Percentiles rank a stretch among this genome's conserved stretches.
Evolutionary conservation across 495 filamentous ascomycete species (phyloP).

Genomic region (Immersiella caudata): DNA sequence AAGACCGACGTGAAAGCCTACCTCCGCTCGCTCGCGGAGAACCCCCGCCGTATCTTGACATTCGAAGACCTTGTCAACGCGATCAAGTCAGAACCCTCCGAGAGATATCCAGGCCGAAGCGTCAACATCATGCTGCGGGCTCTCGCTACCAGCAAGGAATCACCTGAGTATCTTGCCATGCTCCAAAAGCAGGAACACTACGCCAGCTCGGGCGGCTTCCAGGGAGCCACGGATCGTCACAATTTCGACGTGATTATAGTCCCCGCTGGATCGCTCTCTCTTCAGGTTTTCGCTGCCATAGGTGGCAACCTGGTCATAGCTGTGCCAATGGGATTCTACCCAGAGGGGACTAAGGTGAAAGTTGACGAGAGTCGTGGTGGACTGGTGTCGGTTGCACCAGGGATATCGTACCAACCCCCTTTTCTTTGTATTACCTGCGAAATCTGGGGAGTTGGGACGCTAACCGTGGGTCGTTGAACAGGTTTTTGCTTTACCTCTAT

Average conservation of each 20-base stretch:
- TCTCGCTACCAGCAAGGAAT: neutral
- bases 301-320: constrained; percentile 4
- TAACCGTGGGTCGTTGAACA: neutral
- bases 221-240: constrained; percentile 2
- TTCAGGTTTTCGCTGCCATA: neutral
- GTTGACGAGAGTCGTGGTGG: neutral
- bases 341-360: neutral
- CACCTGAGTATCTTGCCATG: neutral
- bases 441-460: too few species aligned
- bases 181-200: neutral
- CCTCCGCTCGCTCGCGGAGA: neutral
- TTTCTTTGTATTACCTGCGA: neutral
- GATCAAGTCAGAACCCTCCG: neutral
- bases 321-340: constrained; percentile 2
- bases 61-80: neutral
- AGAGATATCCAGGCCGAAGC: neutral
- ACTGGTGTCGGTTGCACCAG: neutral
- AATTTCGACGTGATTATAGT: neutral
- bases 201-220: neutral
- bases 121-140: neutral
- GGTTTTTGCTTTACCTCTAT: neutral
- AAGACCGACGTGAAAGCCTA: neutral
- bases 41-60: neutral
- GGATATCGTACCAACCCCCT: neutral
- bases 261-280: neutral